Evolutionary conservation across 2,329 filamentous ascomycete species (phyloP), one percentile per base, ranked within the genome.

Genomic region (Aspergillus oerlinghausenensis): DNA sequence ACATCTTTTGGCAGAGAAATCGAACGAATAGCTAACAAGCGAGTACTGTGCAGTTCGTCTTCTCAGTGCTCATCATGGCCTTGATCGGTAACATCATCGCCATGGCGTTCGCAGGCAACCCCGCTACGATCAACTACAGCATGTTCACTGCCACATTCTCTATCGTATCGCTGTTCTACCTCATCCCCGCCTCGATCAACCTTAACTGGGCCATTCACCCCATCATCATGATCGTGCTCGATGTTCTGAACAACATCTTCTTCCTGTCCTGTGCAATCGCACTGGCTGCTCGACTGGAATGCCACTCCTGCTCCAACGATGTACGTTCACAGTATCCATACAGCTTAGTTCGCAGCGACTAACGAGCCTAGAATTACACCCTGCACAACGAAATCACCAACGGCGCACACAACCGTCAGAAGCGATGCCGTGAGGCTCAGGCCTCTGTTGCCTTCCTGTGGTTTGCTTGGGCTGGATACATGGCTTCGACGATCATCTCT

Each of bases 31-130:
- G 43, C 56, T 54, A 49, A 64, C 51, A n/a, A 28, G 10, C 14
- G 32, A 38, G 14, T 17, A n/a, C 17, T 32, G 26, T 40, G 28
- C 45, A 87, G 83, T 82, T 86, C 71, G 51, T 85, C 66, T 85
- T 80, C 74, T 77, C 82, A 35, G 69, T 86, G 55, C 77, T 88
- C 65, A 72, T 86, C 67, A 82, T 86, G 76, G 78, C 83, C 11
- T 76, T 88, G 49, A 70, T 85, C 63, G 85, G 84, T 63, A 84
- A 86, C 77, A 85, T 86, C 76, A 84, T 87, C 67, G 76, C 78
- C 52, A 74, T 79, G 42, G 73, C 79, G 4, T 75, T 73, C 56
- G 65, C 74, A 52, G 82, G 84, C 28, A 82, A 84, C 64, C 80
- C 83, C 2, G 76, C 80, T 23, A 78, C 84, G 52, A 76, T 88